A percentile compares a stretch with the other conserved stretches of the same genome.
Conservation (phyloP, 257 asterid species). For the Avicennia marina region DNA sequence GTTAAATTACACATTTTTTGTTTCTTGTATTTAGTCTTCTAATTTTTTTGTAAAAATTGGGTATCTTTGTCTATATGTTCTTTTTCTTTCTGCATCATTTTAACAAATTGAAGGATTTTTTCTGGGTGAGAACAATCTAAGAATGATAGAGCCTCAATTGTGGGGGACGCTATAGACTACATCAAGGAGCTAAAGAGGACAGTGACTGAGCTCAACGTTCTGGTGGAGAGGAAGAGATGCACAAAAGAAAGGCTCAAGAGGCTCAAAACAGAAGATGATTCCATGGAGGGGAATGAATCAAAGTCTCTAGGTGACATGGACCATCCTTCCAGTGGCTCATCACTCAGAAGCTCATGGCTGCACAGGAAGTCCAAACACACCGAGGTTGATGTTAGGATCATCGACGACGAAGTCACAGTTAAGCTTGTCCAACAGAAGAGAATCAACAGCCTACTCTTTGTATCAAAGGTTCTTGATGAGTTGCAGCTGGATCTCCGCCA, state of each 20-base stretch:
- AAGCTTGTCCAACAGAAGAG: constrained; percentile 90
- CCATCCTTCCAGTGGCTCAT: constrained; percentile 38
- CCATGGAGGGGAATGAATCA: constrained; percentile 25
- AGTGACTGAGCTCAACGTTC: constrained; percentile 43
- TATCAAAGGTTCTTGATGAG: constrained; percentile 74
- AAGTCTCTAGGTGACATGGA: constrained; percentile 45
- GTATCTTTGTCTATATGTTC: no score
- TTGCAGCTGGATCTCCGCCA: constrained; percentile 84
- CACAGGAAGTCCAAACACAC: constrained; percentile 74
- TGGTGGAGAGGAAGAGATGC: constrained; percentile 71
- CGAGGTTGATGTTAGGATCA: constrained; percentile 79
- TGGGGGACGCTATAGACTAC: constrained; percentile 53
- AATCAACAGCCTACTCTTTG: constrained; percentile 65
- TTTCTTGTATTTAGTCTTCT: no score
- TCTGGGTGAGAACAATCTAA: constrained; percentile 14
- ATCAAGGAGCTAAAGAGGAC: constrained; percentile 65
- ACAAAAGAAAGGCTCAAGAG: constrained; percentile 56
- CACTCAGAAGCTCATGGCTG: constrained; percentile 83
- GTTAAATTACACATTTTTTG: no score
- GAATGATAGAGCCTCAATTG: constrained; percentile 60
- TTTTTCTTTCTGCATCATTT: no score
- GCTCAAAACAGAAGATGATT: constrained; percentile 41
- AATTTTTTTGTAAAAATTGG: no score
- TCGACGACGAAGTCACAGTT: constrained; percentile 78
- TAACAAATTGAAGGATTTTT: no score